phyloP scores from a whole-genome alignment of 345 rosid genomes.

The Syzygium jambos region DNA sequence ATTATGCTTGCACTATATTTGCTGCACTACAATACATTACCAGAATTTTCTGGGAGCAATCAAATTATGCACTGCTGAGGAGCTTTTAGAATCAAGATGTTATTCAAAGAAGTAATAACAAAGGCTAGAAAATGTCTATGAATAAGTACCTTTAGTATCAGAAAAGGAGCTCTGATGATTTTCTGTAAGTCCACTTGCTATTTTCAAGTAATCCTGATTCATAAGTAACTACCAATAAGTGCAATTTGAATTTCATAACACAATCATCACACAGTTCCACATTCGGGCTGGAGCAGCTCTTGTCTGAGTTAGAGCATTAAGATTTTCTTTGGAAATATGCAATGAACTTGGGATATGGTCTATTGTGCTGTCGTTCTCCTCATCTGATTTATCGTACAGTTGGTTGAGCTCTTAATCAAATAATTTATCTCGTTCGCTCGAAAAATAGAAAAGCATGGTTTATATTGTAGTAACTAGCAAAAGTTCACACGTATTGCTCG shows the following conservation, averaged over 20 bases:
- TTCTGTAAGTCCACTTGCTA: background rate
- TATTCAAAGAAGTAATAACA: background rate
- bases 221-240: background rate
- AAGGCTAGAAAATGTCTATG: too few species aligned
- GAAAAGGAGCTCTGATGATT: too few species aligned
- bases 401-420: background rate
- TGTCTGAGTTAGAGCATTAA: background rate
- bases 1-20: background rate
- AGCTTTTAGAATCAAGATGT: background rate
- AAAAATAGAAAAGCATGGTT: background rate
- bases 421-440: background rate
- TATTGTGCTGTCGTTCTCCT: background rate
- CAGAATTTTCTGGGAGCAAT: background rate
- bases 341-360: background rate
- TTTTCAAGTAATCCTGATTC: background rate
- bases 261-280: background rate
- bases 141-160: too few species aligned
- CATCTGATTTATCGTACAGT: background rate
- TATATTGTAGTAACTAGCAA: background rate
- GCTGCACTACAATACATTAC: background rate
- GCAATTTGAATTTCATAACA: background rate
- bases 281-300: background rate
- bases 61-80: background rate
- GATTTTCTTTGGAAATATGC: background rate
- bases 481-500: background rate